Percentiles rank a stretch among this genome's conserved stretches.
Evolutionary conservation across 1,284 basidiomycete species (phyloP).

Genomic region (Ustilago crameri): DNA sequence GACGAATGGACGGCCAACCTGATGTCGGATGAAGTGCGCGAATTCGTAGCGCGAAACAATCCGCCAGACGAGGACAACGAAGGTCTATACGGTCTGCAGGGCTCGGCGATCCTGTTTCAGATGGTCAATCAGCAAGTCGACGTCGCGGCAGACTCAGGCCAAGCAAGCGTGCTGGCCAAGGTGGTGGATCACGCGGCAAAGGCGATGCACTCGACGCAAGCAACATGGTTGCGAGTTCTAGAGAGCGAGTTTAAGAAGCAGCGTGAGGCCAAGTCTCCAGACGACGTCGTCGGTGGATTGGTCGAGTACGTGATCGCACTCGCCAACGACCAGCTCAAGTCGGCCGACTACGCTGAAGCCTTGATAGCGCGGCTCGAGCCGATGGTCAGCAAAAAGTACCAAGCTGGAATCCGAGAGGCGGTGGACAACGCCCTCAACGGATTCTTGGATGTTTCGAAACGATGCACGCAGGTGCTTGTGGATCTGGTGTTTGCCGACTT

Average conservation of each 20-base stretch:
- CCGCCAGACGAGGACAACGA: conserved; percentile 90
- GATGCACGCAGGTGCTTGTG: conserved; percentile 92
- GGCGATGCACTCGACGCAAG: conserved; percentile 89
- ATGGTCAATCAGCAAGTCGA: conserved; percentile 97
- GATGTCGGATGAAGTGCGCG: conserved; percentile 87
- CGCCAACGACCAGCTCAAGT: conserved; percentile 98
- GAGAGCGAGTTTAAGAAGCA: conserved; percentile 89
- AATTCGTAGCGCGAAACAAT: conserved; percentile 83
- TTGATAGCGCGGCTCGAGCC: conserved; percentile 86
- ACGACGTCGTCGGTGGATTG: conserved; percentile 86
- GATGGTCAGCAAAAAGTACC: conserved; percentile 92
- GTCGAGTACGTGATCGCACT: conserved; percentile 97
- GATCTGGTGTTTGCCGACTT: conserved; percentile 95
- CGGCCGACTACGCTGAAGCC: conserved; percentile 90
- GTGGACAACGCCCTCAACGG: conserved; percentile 97
- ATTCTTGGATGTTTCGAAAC: conserved; percentile 96
- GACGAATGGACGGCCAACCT: conserved; percentile 97
- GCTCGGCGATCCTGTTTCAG: conserved; percentile 93
- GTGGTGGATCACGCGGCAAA: conserved; percentile 88
- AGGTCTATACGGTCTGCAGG: conserved; percentile 89
- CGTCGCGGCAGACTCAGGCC: conserved; percentile 92
- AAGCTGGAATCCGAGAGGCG: conserved; percentile 81
- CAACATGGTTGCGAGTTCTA: conserved; percentile 85
- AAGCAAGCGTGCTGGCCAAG: conserved; percentile 89
- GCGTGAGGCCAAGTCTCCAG: conserved; percentile 79